Percentiles rank a stretch among this genome's conserved stretches.
Evolutionary conservation across 2,329 filamentous ascomycete genomes (phyloP).

Genomic region (Aspergillus fischeri): DNA sequence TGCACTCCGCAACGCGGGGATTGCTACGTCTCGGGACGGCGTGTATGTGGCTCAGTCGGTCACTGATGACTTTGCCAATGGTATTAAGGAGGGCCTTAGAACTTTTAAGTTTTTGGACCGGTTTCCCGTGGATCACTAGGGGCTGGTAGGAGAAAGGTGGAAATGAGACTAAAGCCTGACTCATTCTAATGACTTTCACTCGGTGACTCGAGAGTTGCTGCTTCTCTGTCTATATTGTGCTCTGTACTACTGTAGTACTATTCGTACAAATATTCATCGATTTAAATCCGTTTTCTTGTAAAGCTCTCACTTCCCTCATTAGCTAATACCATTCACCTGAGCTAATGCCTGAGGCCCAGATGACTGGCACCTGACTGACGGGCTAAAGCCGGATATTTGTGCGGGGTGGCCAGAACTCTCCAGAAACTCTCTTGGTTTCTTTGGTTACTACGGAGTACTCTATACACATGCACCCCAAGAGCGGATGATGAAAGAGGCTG

Average conservation of each 20-base stretch:
- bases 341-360: too few relatives aligned
- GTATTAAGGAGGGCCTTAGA: conserved; percentile 56
- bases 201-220: background rate
- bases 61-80: conserved; percentile 38
- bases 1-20: conserved; percentile 43
- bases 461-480: background rate
- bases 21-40: conserved; percentile 35
- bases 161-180: background rate
- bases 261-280: background rate
- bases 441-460: too few relatives aligned
- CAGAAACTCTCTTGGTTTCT: background rate
- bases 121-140: conserved; percentile 53
- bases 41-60: conserved; percentile 31
- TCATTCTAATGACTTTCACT: too few relatives aligned
- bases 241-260: background rate
- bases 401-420: background rate
- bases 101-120: conserved; percentile 64
- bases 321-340: background rate
- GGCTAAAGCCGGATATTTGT: background rate
- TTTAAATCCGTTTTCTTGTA: background rate
- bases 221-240: background rate
- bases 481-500: background rate
- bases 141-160: background rate
- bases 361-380: background rate
- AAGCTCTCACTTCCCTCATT: background rate